phyloP scores from a whole-genome alignment of 225 moss, liverwort and hornwort species.

The Marchantia polymorpha region DNA sequence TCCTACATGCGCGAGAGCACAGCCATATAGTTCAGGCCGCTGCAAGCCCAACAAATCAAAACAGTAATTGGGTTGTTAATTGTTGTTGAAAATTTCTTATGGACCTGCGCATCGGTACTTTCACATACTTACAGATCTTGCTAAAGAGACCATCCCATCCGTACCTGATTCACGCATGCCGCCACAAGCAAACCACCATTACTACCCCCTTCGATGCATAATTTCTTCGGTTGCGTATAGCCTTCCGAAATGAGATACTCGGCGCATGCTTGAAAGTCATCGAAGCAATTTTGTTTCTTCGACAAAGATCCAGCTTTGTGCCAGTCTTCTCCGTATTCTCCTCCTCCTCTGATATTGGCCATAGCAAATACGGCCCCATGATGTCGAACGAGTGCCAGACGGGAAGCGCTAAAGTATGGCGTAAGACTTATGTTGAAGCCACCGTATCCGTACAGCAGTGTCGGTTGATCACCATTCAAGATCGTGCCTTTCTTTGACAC shows the following conservation, averaged over 20 bases:
- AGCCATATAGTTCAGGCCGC: slow-evolving; percentile 84
- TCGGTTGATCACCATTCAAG: slow-evolving; percentile 53
- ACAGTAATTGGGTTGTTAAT: background rate
- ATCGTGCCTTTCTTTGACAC: slow-evolving; percentile 48
- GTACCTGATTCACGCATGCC: slow-evolving; percentile 83
- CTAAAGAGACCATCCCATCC: background rate
- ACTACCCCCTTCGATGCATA: slow-evolving; percentile 87
- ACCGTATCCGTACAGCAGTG: slow-evolving; percentile 75
- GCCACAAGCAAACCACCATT: slow-evolving; percentile 85
- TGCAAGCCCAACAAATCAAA: slow-evolving; percentile 22
- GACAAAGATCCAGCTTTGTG: slow-evolving; percentile 77
- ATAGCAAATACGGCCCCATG: slow-evolving; percentile 60
- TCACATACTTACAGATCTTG: background rate
- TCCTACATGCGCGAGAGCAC: slow-evolving; percentile 84
- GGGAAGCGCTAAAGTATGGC: slow-evolving; percentile 70
- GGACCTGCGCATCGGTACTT: background rate
- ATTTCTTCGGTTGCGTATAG: slow-evolving; percentile 56
- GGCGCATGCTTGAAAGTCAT: slow-evolving; percentile 81
- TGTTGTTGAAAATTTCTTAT: background rate
- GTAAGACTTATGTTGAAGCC: slow-evolving; percentile 87
- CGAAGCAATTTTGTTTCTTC: slow-evolving; percentile 82
- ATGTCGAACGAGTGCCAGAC: slow-evolving; percentile 64
- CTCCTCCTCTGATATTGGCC: slow-evolving; percentile 83
- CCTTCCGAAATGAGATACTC: slow-evolving; percentile 54
- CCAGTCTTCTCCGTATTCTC: slow-evolving; percentile 91